Evolutionary conservation across 345 rosid genomes (phyloP).

Genomic region (Hibiscus syriacus): DNA sequence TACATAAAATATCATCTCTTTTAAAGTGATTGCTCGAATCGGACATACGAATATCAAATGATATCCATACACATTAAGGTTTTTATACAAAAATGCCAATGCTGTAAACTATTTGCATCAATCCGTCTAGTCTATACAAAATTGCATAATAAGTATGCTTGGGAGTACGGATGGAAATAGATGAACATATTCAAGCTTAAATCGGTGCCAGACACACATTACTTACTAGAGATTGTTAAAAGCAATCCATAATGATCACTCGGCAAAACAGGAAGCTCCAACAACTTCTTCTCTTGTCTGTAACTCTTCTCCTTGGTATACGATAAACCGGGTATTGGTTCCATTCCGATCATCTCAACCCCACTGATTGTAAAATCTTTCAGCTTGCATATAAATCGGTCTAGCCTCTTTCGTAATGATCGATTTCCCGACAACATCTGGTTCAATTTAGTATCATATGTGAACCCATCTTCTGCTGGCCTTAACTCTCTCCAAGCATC

Average conservation of each 20-base stretch:
- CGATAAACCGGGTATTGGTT: slow-evolving; percentile 62
- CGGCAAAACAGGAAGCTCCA: slow-evolving; percentile 89
- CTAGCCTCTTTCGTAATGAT: slow-evolving; percentile 60
- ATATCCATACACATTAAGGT: neutral
- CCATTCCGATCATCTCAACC: slow-evolving; percentile 83
- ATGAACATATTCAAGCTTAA: neutral
- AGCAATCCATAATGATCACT: slow-evolving; percentile 95
- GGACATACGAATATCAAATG: neutral
- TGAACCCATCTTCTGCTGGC: slow-evolving; percentile 69
- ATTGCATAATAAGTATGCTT: slow-evolving; percentile 12
- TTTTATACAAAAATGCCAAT: neutral
- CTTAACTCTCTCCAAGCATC: slow-evolving; percentile 76
- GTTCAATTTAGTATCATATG: slow-evolving; percentile 88
- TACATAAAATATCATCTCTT: too few relatives aligned
- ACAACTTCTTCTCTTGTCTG: slow-evolving; percentile 40
- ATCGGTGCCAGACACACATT: neutral
- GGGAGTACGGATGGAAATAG: neutral
- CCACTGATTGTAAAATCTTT: slow-evolving; percentile 50
- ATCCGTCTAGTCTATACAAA: slow-evolving; percentile 15
- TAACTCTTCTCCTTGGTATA: slow-evolving; percentile 77
- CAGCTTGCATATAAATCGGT: slow-evolving; percentile 62
- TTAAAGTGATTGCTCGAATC: too few relatives aligned
- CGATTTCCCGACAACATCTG: slow-evolving; percentile 81
- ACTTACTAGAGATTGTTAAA: slow-evolving; percentile 43
- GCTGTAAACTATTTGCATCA: neutral